Evolutionary conservation across 73 alveolate genomes (phyloP), one percentile per base, ranked within the genome.

Genomic region (Vitrella brassicaformis): DNA sequence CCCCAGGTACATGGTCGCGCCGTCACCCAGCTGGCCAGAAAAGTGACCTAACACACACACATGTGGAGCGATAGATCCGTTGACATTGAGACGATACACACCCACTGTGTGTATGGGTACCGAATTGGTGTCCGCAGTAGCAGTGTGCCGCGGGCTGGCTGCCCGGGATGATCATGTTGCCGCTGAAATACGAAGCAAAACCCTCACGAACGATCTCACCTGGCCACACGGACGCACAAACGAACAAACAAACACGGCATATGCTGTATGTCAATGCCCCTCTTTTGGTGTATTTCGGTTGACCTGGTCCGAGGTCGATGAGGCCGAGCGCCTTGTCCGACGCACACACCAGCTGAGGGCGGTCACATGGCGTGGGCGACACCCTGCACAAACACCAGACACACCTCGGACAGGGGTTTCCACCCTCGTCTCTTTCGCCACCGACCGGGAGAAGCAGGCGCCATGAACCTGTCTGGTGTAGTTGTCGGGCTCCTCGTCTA

Each of bases 21-120:
- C 91, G 68, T 85, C 91, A 19, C 91, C 91, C 27, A 85, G 82
- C 74, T 85, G 74, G 39, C 91, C 91, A 18, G 91, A 80, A 68
- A 80, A 85, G 31, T 39, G 66, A 0, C 91, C 91, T 39, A n/a
- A n/a, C n/a, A 14, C 56, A 39, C 56, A 39, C 56, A 39, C 4
- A 39, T 14, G 56, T 8, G 14, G 22, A 39, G 14, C 4, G 22
- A 39, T 39, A 8, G 22, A 39, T 4, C 22, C 56, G 14, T 39
- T 39, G 22, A 39, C 14, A 14, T 14, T 14, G 56, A 39, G 4
- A 14, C 56, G 22, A 39, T 8, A 39, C 56, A 39, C 22, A 39
- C 56, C 22, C 22, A 8, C 56, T 4, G 56, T 39, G 22, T 14
- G 14, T 14, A 39, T 14, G 14, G 56, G 56, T 39, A 39, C 56